These are phyloP conservation scores for Coprinopsis sp. DNA, from an alignment of 768 basidiomycete genomes.

Conservation along the genomic window DNA sequence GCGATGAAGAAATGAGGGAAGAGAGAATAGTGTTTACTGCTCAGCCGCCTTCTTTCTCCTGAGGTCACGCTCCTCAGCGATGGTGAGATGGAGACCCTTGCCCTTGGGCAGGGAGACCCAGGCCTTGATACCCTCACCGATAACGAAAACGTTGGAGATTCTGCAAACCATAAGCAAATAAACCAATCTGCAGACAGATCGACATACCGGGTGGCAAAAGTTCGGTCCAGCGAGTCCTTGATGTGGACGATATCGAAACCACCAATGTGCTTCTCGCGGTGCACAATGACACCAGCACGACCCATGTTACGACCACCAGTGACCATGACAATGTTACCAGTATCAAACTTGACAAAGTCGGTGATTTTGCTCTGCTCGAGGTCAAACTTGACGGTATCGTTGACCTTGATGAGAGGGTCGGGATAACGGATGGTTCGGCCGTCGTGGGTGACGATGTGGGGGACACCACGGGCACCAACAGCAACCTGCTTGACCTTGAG, in stretches of 20 bases:
- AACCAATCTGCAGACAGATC: neutral
- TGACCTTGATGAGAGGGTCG: constrained; percentile 90
- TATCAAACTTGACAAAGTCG: constrained; percentile 93
- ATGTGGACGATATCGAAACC: constrained; percentile 99
- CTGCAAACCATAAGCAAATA: constrained; percentile 34
- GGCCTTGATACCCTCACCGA: constrained; percentile 92
- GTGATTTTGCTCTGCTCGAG: constrained; percentile 90
- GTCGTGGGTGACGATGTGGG: constrained; percentile 97
- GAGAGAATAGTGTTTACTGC: constrained; percentile 37
- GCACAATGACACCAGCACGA: constrained; percentile 91
- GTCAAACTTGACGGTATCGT: constrained; percentile 98
- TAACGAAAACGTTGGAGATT: constrained; percentile 96
- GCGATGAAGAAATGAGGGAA: constrained; percentile 22
- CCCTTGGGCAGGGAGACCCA: constrained; percentile 97
- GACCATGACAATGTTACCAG: constrained; percentile 94
- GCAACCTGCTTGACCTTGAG: constrained; percentile 90
- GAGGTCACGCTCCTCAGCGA: constrained; percentile 92
- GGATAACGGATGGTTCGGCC: constrained; percentile 99
- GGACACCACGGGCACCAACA: constrained; percentile 89
- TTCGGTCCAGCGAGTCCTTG: constrained; percentile 90
- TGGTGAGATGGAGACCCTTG: constrained; percentile 96
- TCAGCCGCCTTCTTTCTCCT: constrained; percentile 80
- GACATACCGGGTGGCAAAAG: constrained; percentile 93
- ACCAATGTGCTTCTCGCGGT: constrained; percentile 96
- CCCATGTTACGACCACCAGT: constrained; percentile 99